phyloP scores from a whole-genome alignment of 768 basidiomycete genomes.

The Tulasnella sp. region DNA sequence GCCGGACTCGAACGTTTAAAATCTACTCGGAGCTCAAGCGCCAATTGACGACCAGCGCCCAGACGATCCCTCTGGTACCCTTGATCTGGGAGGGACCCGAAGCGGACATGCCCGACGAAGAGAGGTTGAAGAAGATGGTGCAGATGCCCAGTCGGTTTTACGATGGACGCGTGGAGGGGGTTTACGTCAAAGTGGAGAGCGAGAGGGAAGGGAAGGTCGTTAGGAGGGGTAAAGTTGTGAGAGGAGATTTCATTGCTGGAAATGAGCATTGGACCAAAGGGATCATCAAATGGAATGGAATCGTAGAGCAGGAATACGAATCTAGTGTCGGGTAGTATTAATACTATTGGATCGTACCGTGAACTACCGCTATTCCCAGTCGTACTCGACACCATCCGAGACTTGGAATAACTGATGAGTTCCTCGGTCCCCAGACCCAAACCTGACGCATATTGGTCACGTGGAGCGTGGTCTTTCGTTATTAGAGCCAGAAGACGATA shows the following conservation, averaged over 20 bases:
- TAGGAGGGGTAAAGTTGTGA: constrained; percentile 43
- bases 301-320: background rate
- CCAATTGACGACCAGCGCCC: background rate
- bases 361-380: too few species aligned
- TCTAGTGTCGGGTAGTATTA: background rate
- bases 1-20: constrained; percentile 32
- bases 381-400: too few species aligned
- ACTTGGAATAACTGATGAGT: too few species aligned
- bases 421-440: too few species aligned
- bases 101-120: constrained; percentile 27
- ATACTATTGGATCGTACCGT: too few species aligned
- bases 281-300: constrained; percentile 27
- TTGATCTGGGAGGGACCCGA: constrained; percentile 1
- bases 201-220: constrained; percentile 27
- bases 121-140: constrained; percentile 36
- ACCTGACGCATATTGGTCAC: too few species aligned
- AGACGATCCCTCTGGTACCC: background rate
- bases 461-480: background rate
- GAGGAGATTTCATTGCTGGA: constrained; percentile 49
- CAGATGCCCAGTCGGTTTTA: constrained; percentile 34
- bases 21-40: constrained; percentile 27
- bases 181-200: constrained; percentile 45
- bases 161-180: constrained; percentile 41
- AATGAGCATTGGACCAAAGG: constrained; percentile 51
- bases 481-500: background rate